Evolutionary conservation across 441 rosid genomes (phyloP).

Genomic region (Croton laevigatus): DNA sequence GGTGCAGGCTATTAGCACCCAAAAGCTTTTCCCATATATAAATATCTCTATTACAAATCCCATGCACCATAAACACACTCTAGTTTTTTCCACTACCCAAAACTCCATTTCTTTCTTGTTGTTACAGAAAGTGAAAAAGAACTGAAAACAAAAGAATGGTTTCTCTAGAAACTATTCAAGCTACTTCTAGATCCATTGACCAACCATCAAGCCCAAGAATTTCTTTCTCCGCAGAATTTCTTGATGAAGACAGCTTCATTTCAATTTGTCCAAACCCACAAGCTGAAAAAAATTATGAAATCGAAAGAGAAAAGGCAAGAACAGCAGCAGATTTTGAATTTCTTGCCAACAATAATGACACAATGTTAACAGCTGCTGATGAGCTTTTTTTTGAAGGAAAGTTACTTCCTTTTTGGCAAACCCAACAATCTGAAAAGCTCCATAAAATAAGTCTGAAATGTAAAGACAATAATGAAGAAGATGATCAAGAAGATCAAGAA

Average conservation of each 20-base stretch:
- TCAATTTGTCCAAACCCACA: slow-evolving; percentile 56
- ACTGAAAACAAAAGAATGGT: slow-evolving; percentile 40
- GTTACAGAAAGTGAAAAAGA: not conserved
- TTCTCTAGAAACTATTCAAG: slow-evolving; percentile 43
- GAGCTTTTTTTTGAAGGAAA: slow-evolving; percentile 87
- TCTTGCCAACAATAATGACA: slow-evolving; percentile 45
- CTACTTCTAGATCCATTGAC: slow-evolving; percentile 35
- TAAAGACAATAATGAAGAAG: slow-evolving; percentile 32
- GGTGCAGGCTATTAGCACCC: too few species aligned
- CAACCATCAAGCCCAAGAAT: slow-evolving; percentile 60
- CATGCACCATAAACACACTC: slow-evolving; percentile 24
- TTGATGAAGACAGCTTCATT: slow-evolving; percentile 65
- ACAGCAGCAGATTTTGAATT: slow-evolving; percentile 76
- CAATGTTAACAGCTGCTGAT: slow-evolving; percentile 72
- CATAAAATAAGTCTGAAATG: slow-evolving; percentile 51
- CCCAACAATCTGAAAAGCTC: slow-evolving; percentile 71
- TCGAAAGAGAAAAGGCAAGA: slow-evolving; percentile 39
- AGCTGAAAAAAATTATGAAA: slow-evolving; percentile 26
- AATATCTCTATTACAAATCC: slow-evolving; percentile 9
- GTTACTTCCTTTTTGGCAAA: slow-evolving; percentile 77
- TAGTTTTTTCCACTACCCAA: not conserved
- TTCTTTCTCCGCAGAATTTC: slow-evolving; percentile 82
- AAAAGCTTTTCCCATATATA: too few species aligned
- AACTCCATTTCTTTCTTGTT: not conserved
- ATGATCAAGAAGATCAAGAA: slow-evolving; percentile 19